Evolutionary conservation across 805 yeast genomes (phyloP).

Genomic region (Middelhovenomyces tepae): DNA sequence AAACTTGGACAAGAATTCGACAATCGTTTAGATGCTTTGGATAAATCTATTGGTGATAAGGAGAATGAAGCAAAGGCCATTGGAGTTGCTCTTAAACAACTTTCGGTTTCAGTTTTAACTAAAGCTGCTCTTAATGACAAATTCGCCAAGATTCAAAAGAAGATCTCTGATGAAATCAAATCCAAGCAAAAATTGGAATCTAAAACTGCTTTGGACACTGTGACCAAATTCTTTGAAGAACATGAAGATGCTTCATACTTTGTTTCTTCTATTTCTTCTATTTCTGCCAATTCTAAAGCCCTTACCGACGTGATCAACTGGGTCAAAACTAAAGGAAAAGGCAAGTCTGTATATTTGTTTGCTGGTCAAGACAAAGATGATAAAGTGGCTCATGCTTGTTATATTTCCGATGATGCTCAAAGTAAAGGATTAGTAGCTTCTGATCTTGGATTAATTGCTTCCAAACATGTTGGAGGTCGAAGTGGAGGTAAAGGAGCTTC

Average conservation of each 20-base stretch:
- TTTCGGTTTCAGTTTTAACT: slow-evolving; percentile 70
- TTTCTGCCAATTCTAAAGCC: slow-evolving; percentile 83
- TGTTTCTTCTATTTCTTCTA: slow-evolving; percentile 52
- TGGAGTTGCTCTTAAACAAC: slow-evolving; percentile 76
- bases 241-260: slow-evolving; percentile 46
- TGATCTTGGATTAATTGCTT: slow-evolving; percentile 63
- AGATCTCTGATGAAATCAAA: slow-evolving; percentile 81
- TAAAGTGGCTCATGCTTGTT: slow-evolving; percentile 94
- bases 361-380: slow-evolving; percentile 51
- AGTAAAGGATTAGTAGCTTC: slow-evolving; percentile 60
- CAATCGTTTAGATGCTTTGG: slow-evolving; percentile 49
- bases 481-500: slow-evolving; percentile 98
- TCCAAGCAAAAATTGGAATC: slow-evolving; percentile 67
- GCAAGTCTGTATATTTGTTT: slow-evolving; percentile 68
- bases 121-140: slow-evolving; percentile 68
- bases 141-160: slow-evolving; percentile 73
- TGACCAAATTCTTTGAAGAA: slow-evolving; percentile 58
- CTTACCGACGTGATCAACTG: slow-evolving; percentile 85
- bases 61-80: slow-evolving; percentile 76
- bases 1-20: slow-evolving; percentile 68
- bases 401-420: slow-evolving; percentile 62
- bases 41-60: slow-evolving; percentile 60
- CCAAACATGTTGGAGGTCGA: slow-evolving; percentile 80
- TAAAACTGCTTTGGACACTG: slow-evolving; percentile 70
- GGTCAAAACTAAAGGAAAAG: slow-evolving; percentile 67